phyloP scores from a whole-genome alignment of 129 eudicot genomes.

The Centaurea solstitialis region DNA sequence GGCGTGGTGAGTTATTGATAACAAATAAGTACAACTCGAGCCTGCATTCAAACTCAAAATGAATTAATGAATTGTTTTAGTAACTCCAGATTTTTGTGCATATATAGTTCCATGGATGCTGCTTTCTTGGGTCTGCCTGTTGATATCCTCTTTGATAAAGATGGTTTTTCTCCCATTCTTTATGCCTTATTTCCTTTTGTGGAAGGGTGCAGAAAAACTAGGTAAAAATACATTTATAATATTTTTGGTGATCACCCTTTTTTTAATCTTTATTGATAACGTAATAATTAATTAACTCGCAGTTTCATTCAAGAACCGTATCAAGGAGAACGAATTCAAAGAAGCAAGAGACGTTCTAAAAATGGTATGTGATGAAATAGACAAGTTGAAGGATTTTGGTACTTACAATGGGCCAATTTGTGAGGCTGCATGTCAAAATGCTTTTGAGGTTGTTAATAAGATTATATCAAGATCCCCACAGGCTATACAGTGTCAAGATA shows the following conservation, averaged over 20 bases:
- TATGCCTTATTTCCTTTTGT: background rate
- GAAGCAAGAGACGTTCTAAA: background rate
- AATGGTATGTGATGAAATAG: background rate
- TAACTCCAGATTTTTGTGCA: background rate
- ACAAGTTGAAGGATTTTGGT: background rate
- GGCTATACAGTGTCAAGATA: background rate
- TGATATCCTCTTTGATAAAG: background rate
- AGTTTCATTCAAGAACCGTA: background rate
- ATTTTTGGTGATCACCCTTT: too few species aligned
- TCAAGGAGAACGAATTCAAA: background rate
- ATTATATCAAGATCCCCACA: background rate
- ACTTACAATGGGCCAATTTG: background rate
- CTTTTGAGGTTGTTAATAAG: constrained; percentile 17
- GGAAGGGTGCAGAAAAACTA: background rate
- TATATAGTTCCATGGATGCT: background rate
- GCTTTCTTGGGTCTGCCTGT: background rate
- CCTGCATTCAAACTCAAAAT: background rate
- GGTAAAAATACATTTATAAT: background rate
- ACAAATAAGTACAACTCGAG: too few species aligned
- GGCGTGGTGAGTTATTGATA: too few species aligned
- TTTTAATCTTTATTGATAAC: too few species aligned
- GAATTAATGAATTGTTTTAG: background rate
- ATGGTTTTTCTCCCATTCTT: background rate
- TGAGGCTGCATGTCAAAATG: constrained; percentile 26
- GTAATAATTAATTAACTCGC: too few species aligned